phyloP scores from a whole-genome alignment of 495 filamentous ascomycete species.

The Daldinia caldariorum region DNA sequence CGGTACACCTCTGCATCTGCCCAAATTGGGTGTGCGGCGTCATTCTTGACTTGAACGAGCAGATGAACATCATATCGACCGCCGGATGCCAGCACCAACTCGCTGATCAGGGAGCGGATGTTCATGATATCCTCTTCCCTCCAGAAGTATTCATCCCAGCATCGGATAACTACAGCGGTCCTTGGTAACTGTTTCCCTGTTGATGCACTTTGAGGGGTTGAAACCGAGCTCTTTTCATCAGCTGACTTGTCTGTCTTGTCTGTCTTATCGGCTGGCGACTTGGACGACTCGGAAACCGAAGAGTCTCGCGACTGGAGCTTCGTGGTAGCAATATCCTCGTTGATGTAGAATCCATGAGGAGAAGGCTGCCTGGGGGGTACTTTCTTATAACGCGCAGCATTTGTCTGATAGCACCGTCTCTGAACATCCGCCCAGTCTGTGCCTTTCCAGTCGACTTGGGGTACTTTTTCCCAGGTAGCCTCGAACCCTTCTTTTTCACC shows the following conservation, averaged over 20 bases:
- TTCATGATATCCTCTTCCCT: slow-evolving; percentile 74
- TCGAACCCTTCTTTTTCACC: slow-evolving; percentile 81
- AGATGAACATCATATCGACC: slow-evolving; percentile 85
- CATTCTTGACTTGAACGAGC: slow-evolving; percentile 77
- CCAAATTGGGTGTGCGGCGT: slow-evolving; percentile 70
- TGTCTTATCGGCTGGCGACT: slow-evolving; percentile 10
- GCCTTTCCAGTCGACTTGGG: slow-evolving; percentile 75
- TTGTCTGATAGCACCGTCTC: slow-evolving; percentile 71
- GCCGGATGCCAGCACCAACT: slow-evolving; percentile 78
- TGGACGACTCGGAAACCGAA: slow-evolving; percentile 4
- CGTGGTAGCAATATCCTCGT: slow-evolving; percentile 32
- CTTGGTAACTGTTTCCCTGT: slow-evolving; percentile 65
- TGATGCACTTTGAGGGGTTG: slow-evolving; percentile 55
- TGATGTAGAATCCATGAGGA: slow-evolving; percentile 58
- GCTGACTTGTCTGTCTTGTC: background rate
- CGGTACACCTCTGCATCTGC: slow-evolving; percentile 67
- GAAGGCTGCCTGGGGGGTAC: slow-evolving; percentile 48
- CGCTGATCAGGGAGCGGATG: slow-evolving; percentile 77
- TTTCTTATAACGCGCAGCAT: slow-evolving; percentile 72
- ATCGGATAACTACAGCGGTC: slow-evolving; percentile 78
- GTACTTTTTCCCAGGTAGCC: slow-evolving; percentile 72
- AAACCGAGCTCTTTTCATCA: slow-evolving; percentile 16
- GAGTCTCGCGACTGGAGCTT: slow-evolving; percentile 38
- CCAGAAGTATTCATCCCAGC: slow-evolving; percentile 77
- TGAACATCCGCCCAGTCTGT: slow-evolving; percentile 82